Conservation (phyloP, 192 early-diverging fungal species). For the Phycomyces blakesleeanus region DNA sequence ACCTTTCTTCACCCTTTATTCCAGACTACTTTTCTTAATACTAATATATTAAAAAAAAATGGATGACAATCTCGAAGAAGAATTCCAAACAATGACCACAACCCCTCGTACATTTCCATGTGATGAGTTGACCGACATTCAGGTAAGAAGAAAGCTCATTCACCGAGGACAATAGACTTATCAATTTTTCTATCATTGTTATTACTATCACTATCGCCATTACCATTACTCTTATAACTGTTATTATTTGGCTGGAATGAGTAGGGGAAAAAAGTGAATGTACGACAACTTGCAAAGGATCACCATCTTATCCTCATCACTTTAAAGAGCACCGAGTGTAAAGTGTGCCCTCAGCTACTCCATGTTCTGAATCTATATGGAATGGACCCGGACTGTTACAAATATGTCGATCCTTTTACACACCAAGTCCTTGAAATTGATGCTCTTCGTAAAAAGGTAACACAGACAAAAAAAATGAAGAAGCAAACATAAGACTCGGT, state of each 20-base stretch:
- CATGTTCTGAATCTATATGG: constrained; percentile 34
- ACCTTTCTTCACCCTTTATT: background rate
- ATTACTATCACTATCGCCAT: too few relatives aligned
- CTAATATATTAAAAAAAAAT: background rate
- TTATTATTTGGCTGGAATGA: too few relatives aligned
- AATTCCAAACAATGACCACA: constrained; percentile 30
- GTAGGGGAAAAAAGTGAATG: constrained; percentile 26
- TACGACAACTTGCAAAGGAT: constrained; percentile 16
- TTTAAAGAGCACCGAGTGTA: constrained; percentile 21
- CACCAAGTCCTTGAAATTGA: constrained; percentile 17
- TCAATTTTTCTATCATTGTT: too few relatives aligned
- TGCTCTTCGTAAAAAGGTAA: constrained; percentile 21
- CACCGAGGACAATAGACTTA: background rate
- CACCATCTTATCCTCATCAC: constrained; percentile 33
- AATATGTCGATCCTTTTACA: constrained; percentile 31
- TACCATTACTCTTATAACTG: too few relatives aligned
- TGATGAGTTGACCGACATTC: constrained; percentile 17
- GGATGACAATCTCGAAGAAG: constrained; percentile 12
- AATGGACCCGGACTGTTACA: constrained; percentile 6
- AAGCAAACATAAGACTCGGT: too few relatives aligned
- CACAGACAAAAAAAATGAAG: background rate
- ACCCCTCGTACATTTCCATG: constrained; percentile 23
- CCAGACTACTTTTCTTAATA: too few relatives aligned
- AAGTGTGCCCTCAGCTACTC: constrained; percentile 29
- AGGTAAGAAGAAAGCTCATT: constrained; percentile 16